Percentiles rank a stretch among this genome's conserved stretches.
These are phyloP conservation scores for Flaveria ramosissima DNA, from an alignment of 129 eudicot species.

Conservation along the genomic window DNA sequence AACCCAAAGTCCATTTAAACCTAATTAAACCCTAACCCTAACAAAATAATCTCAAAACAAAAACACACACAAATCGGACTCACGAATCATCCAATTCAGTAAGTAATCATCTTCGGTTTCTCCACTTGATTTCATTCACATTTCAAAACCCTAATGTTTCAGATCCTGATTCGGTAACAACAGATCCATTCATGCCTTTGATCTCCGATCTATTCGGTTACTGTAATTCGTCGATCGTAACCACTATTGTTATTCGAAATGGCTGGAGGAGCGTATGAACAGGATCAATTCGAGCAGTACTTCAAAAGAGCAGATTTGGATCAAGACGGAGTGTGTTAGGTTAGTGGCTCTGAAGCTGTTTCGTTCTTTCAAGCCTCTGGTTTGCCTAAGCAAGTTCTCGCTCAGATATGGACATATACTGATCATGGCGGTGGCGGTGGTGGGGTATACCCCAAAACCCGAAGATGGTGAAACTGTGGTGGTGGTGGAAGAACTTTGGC, in stretches of 20 bases:
- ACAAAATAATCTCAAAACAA: no score
- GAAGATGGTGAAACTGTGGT: no score
- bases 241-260: conserved; percentile 25
- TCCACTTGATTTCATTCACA: conserved; percentile 12
- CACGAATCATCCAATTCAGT: conserved; percentile 16
- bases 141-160: conserved; percentile 24
- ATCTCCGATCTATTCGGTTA: conserved; percentile 16
- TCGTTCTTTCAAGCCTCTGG: conserved; percentile 70
- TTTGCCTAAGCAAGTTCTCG: conserved; percentile 77
- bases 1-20: no score
- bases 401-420: no score
- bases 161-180: conserved; percentile 24
- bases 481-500: no score
- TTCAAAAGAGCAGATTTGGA: conserved; percentile 88
- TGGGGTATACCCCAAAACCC: no score
- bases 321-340: conserved; percentile 88
- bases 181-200: conserved; percentile 15
- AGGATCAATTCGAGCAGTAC: conserved; percentile 79
- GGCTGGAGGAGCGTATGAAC: conserved; percentile 52
- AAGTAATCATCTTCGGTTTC: conserved; percentile 22
- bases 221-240: conserved; percentile 25
- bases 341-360: conserved; percentile 88
- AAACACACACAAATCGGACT: conserved; percentile 22
- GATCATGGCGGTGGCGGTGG: no score
- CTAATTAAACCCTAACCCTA: no score